phyloP scores from a whole-genome alignment of 306 rosid genomes.

The Albizia julibrissin region DNA sequence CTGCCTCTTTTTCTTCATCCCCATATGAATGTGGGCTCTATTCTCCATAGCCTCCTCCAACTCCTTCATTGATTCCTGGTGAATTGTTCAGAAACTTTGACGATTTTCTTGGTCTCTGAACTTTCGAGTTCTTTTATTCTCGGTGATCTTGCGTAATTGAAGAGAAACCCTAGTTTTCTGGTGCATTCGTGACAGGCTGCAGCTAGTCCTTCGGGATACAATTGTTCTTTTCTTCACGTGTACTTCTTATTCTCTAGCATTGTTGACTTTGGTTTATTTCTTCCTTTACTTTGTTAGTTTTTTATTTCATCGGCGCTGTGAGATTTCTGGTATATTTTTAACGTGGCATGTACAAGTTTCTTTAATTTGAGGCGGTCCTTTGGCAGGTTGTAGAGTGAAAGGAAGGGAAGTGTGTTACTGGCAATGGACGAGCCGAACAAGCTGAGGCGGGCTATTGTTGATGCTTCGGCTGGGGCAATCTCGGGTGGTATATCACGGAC shows the following conservation, averaged over 20 bases:
- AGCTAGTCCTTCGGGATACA: neutral
- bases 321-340: neutral
- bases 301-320: neutral
- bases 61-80: constrained; percentile 27
- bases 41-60: constrained; percentile 11
- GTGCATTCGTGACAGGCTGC: neutral
- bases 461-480: constrained; percentile 78
- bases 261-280: neutral
- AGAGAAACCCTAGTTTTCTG: constrained; percentile 39
- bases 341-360: constrained; percentile 1
- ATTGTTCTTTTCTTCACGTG: neutral
- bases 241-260: neutral
- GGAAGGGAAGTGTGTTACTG: constrained; percentile 37
- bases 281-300: neutral
- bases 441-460: constrained; percentile 65
- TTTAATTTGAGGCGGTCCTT: neutral
- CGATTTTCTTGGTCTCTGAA: neutral
- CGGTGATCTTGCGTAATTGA: neutral
- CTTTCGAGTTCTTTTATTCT: neutral
- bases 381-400: constrained; percentile 36
- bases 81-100: neutral
- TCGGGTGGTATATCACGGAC: constrained; percentile 88
- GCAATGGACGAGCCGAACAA: constrained; percentile 78
- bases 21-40: constrained; percentile 22
- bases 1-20: neutral